phyloP scores from a whole-genome alignment of 2,329 filamentous ascomycete species.

The Ascochyta koolunga region DNA sequence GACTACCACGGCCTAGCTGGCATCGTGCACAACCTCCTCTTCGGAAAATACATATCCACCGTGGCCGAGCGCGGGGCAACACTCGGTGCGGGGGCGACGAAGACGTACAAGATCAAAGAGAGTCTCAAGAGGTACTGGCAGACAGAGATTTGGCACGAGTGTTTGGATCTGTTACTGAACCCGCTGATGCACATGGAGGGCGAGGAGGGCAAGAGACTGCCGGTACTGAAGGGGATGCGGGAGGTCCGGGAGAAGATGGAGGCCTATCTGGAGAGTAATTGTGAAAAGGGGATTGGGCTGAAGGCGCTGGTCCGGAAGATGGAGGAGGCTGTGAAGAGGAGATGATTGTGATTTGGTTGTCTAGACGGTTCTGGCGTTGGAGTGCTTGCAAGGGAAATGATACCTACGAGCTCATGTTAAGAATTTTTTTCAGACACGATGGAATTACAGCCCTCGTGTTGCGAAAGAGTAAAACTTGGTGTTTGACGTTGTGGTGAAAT shows the following conservation, averaged over 20 bases:
- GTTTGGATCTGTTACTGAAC: conserved; percentile 87
- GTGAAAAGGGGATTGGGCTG: conserved; percentile 74
- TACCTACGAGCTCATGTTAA: conserved; percentile 7
- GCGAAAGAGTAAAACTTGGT: background rate
- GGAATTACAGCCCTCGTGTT: background rate
- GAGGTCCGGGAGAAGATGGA: conserved; percentile 80
- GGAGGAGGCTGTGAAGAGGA: conserved; percentile 66
- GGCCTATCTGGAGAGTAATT: conserved; percentile 77
- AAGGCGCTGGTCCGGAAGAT: conserved; percentile 65
- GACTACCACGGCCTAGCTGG: conserved; percentile 94
- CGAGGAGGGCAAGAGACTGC: conserved; percentile 73
- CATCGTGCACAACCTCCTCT: conserved; percentile 85
- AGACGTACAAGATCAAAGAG: conserved; percentile 81
- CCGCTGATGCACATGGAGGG: conserved; percentile 69
- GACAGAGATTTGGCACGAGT: conserved; percentile 82
- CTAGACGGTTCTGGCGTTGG: background rate
- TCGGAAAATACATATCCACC: conserved; percentile 94
- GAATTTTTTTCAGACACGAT: background rate
- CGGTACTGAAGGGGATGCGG: conserved; percentile 73
- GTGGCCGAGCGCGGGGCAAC: conserved; percentile 56
- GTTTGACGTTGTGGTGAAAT: no score
- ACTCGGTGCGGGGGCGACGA: conserved; percentile 62
- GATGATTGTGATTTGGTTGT: conserved; percentile 32
- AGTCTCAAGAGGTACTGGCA: conserved; percentile 95
- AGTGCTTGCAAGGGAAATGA: conserved; percentile 19